phyloP scores from a whole-genome alignment of 257 asterid genomes.

The Nicotiana obtusifolia region DNA sequence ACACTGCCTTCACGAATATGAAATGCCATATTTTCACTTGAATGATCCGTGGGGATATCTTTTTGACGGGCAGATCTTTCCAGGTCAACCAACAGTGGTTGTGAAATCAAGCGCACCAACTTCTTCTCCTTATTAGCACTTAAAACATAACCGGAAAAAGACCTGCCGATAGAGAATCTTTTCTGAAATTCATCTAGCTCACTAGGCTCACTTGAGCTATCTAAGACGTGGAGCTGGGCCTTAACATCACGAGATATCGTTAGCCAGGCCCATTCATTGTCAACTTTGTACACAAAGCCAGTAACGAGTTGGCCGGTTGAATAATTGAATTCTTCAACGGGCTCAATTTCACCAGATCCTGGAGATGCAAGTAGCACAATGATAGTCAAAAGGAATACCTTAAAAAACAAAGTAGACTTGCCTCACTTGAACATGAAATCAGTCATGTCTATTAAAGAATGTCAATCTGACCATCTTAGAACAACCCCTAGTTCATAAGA shows the following conservation, averaged over 20 bases:
- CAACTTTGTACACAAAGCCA: conserved; percentile 83
- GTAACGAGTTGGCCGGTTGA: conserved; percentile 55
- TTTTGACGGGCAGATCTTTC: conserved; percentile 12
- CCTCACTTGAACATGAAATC: background rate
- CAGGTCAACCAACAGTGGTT: conserved; percentile 24
- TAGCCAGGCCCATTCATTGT: conserved; percentile 76
- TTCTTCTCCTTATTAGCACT: conserved; percentile 62
- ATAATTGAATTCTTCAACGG: conserved; percentile 43
- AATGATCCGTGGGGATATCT: conserved; percentile 23
- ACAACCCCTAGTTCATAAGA: background rate
- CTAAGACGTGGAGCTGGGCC: conserved; percentile 67
- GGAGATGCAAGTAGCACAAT: conserved; percentile 23
- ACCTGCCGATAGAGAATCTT: conserved; percentile 61
- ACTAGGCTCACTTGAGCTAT: conserved; percentile 71
- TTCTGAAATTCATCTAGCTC: conserved; percentile 69
- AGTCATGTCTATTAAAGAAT: background rate
- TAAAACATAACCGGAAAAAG: conserved; percentile 52
- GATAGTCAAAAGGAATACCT: background rate
- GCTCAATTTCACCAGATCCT: conserved; percentile 44
- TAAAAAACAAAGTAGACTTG: background rate
- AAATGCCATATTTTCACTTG: conserved; percentile 15
- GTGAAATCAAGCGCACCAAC: conserved; percentile 59
- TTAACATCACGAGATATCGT: conserved; percentile 64
- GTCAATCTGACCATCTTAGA: background rate
- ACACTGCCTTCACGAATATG: conserved; percentile 56